Evolutionary conservation across 1,139 yeast species (phyloP), one percentile per base, ranked within the genome.

Genomic region (Debaryomyces fabryi): DNA sequence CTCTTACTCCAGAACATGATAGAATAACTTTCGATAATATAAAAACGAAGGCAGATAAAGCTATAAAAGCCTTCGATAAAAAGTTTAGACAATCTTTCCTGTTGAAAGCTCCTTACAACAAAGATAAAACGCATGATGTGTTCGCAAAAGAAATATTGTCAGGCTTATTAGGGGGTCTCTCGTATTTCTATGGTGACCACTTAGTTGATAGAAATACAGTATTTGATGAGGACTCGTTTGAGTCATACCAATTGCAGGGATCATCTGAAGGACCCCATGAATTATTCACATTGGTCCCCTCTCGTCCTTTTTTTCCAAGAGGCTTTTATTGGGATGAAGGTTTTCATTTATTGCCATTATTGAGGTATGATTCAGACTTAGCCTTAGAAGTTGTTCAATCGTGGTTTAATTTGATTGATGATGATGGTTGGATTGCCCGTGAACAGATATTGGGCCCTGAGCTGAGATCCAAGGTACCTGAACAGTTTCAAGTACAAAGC

Each of bases 271-370:
- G 89, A 0, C 91, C 92, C 1, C 65, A 72, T 54, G 89, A 86
- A 54, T 68, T 95, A 34, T 88, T 91, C 58, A 82, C 96, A 0
- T 75, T 90, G 39, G 96, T 91, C 27, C 99, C 99, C 1, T 89
- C 97, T 42, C 78, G 99, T 49, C 91, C 97, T 0, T 89, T 89
- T 60, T 93, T 93, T 68, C 98, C 99, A 7, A 78, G 99, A 54
- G 99, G 99, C 0, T 93, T 93, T 62, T 89, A 89, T 62, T 93
- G 99, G 99, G 99, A 95, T 67, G 99, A 95, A 69, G 99, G 99
- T 0, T 93, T 93, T 68, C 97, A 93, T 64, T 74, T 93, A 53
- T 73, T 92, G 36, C 96, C 96, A 3, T 72, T 93, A 33, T 67
- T 89, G 54, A 85, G 86, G 45, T 92, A 86, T 64, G 99, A 93